A percentile compares a stretch with the other conserved stretches of the same genome.
Evolutionary conservation across 1,139 yeast species (phyloP).

Genomic region (Pneumocystis carinii): DNA sequence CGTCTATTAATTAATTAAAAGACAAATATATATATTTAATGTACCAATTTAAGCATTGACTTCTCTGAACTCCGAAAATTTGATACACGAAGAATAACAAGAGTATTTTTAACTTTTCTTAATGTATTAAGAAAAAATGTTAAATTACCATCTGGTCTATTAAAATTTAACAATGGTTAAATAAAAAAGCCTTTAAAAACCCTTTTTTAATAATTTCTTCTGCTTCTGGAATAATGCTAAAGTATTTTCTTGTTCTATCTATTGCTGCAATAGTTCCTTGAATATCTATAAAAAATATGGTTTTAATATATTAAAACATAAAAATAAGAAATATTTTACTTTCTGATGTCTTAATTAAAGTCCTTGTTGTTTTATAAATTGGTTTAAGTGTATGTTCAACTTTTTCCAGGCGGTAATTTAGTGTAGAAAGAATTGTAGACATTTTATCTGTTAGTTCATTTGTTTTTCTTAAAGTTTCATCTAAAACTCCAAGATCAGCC

Average conservation of each 20-base stretch:
- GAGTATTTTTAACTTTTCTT: conserved; percentile 5
- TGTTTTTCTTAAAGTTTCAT: conserved; percentile 9
- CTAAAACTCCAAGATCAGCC: conserved; percentile 12
- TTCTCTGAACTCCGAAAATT: conserved; percentile 9
- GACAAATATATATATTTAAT: neutral
- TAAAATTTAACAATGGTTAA: neutral
- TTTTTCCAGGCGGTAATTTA: conserved; percentile 8
- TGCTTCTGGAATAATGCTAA: conserved; percentile 9
- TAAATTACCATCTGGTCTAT: neutral
- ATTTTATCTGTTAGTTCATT: conserved; percentile 5
- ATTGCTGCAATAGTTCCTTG: conserved; percentile 9
- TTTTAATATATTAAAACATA: neutral
- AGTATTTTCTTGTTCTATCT: conserved; percentile 10
- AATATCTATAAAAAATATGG: conserved; percentile 4
- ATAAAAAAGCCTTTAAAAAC: neutral
- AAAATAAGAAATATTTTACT: conserved; percentile 1
- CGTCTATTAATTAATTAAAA: neutral
- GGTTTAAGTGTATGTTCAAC: conserved; percentile 10
- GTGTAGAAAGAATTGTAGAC: conserved; percentile 3
- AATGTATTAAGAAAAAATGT: conserved; percentile 6
- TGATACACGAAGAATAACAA: conserved; percentile 4
- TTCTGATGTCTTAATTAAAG: conserved; percentile 1
- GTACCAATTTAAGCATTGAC: conserved; percentile 5
- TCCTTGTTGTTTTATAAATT: conserved; percentile 6
- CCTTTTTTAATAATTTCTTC: conserved; percentile 10